A percentile compares a stretch with the other conserved stretches of the same genome.
phyloP scores from a whole-genome alignment of 805 yeast genomes.

The Yarrowia divulgata region DNA sequence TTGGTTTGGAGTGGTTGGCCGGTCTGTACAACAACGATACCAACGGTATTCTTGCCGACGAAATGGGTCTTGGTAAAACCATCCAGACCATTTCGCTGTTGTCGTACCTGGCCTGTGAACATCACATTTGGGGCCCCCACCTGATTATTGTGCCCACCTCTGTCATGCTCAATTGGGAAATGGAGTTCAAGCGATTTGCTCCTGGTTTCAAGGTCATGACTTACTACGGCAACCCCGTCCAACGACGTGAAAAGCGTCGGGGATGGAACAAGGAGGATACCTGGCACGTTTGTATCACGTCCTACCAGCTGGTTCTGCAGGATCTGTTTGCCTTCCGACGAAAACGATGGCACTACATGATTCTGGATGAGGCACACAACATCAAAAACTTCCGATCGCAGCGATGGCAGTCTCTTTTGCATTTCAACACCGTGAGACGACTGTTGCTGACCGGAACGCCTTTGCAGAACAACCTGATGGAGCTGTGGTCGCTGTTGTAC shows the following conservation, averaged over 20 bases:
- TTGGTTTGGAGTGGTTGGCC: constrained; percentile 96
- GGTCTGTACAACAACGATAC: constrained; percentile 90
- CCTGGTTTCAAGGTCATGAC: constrained; percentile 97
- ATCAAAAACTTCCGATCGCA: constrained; percentile 95
- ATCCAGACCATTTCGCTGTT: constrained; percentile 91
- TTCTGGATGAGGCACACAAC: constrained; percentile 94
- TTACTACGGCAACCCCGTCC: constrained; percentile 96
- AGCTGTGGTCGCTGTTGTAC: constrained; percentile 93
- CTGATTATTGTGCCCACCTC: constrained; percentile 96
- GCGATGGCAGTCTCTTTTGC: constrained; percentile 94
- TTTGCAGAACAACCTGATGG: constrained; percentile 91
- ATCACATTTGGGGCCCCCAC: constrained; percentile 98
- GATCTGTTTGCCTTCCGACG: constrained; percentile 94
- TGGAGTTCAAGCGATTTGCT: constrained; percentile 98
- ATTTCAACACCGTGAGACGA: constrained; percentile 91
- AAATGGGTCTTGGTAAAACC: constrained; percentile 97
- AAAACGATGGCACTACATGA: constrained; percentile 85
- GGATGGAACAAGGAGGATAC: constrained; percentile 98
- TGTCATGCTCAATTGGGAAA: constrained; percentile 97
- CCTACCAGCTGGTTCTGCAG: constrained; percentile 96
- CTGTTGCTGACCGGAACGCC: constrained; percentile 96
- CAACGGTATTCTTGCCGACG: constrained; percentile 97
- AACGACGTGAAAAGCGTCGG: constrained; percentile 90
- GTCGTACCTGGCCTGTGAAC: constrained; percentile 89
- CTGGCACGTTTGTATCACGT: constrained; percentile 95